A percentile compares a stretch with the other conserved stretches of the same genome.
These are phyloP conservation scores for Aureobasidium zeae DNA, from an alignment of 2,329 filamentous ascomycete genomes.

Conservation along the genomic window DNA sequence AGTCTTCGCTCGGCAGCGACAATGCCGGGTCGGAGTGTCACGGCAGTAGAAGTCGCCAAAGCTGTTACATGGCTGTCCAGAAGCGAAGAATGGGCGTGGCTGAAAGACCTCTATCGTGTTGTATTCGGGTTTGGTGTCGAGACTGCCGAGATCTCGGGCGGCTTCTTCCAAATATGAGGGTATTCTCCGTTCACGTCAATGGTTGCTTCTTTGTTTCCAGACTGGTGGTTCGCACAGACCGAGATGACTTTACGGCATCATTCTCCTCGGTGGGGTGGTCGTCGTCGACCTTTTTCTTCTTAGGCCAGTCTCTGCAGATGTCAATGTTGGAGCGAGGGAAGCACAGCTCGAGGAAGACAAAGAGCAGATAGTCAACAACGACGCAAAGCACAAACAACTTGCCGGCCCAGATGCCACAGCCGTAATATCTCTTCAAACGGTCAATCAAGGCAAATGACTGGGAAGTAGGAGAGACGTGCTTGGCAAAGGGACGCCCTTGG, in stretches of 20 bases:
- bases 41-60: conserved; percentile 67
- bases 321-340: conserved; percentile 82
- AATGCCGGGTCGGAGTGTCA: conserved; percentile 53
- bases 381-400: conserved; percentile 95
- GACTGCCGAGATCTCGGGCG: conserved; percentile 50
- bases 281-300: conserved; percentile 45
- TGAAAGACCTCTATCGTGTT: conserved; percentile 70
- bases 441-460: conserved; percentile 91
- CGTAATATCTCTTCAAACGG: conserved; percentile 89
- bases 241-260: neutral
- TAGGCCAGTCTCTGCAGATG: conserved; percentile 82
- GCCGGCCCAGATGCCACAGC: conserved; percentile 95
- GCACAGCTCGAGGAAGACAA: conserved; percentile 76
- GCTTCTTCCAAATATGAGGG: neutral
- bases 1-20: conserved; percentile 49
- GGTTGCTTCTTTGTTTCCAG: conserved; percentile 3
- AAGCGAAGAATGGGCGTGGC: conserved; percentile 64
- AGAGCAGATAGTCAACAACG: conserved; percentile 87
- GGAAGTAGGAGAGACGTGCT: conserved; percentile 42
- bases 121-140: conserved; percentile 80
- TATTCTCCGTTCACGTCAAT: too few relatives aligned
- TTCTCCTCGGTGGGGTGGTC: neutral
- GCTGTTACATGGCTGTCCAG: conserved; percentile 68
- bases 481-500: conserved; percentile 45
- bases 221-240: neutral